Evolutionary conservation across 208 protist species (phyloP), one percentile per base, ranked within the genome.

Genomic region (Wallacemonas sp.): DNA sequence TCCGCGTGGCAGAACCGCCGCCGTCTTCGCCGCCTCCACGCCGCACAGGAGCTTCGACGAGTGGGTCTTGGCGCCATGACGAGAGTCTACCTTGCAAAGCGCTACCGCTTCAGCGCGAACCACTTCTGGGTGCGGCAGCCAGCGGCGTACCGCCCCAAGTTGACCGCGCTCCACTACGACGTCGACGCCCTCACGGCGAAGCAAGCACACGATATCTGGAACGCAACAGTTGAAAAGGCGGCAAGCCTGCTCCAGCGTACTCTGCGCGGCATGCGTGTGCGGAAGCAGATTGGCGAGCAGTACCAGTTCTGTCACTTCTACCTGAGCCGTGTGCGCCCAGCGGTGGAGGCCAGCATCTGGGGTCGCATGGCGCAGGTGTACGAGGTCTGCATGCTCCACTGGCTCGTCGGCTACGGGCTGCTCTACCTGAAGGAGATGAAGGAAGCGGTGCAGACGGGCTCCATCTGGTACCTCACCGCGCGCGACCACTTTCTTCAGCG

Each of bases 91-190:
- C 65, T 85, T 0, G 80, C 80, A 1, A 69, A 69, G 12, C 80
- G 68, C 29, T 85, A 85, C 64, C 68, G 74, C 48, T 85, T 75
- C 65, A 79, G 72, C 48, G 74, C 54, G 16, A 73, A 75, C n/a
- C 72, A 81, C 69, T 80, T 74, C 47, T 85, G 75, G 80, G 57
- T 85, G 64, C 74, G 80, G 23, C 70, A 78, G 69, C 80, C 72
- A 14, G 30, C 12, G 11, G 49, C 70, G 23, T 69, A 71, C 14
- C 26, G 55, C 0, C 66, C 64, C 27, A 65, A 74, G 30, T 62
- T 84, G 23, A 48, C 69, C 19, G 39, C 57, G 27, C 54, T 67
- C 43, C 52, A 69, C 30, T 58, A 58, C 17, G 23, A 63, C 38
- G 41, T 47, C 1, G n/a, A 11, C 5, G 48, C 61, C 48, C 44